These are phyloP conservation scores for Phytophthora hybrid DNA, from an alignment of 352 stramenopile genomes.

Conservation along the genomic window DNA sequence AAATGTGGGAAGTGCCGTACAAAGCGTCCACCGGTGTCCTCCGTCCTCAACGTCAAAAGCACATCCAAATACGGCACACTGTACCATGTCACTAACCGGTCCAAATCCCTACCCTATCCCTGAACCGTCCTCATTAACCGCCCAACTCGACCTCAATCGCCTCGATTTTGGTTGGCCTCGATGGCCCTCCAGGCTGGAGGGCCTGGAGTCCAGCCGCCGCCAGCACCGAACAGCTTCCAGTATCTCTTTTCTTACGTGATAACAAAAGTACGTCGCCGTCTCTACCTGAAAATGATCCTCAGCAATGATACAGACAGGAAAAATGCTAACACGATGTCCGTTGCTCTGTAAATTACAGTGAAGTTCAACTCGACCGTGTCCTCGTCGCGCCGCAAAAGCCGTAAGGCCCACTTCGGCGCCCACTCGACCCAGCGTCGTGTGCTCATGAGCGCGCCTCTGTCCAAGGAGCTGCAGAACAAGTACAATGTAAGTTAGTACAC, in stretches of 20 bases:
- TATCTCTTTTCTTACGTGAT: constrained; percentile 91
- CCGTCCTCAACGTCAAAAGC: not conserved
- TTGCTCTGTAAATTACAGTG: constrained; percentile 52
- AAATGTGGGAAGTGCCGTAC: constrained; percentile 2
- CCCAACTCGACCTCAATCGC: constrained; percentile 6
- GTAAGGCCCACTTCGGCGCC: constrained; percentile 99
- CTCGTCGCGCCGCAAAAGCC: constrained; percentile 97
- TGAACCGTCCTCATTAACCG: constrained; percentile 33
- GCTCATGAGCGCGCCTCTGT: constrained; percentile 98
- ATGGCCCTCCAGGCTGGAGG: no score
- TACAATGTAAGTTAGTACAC: constrained; percentile 97
- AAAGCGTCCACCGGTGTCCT: not conserved
- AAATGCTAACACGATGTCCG: not conserved
- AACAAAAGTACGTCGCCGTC: constrained; percentile 76
- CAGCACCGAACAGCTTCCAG: constrained; percentile 32
- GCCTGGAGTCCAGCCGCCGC: no score
- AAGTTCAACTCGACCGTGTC: constrained; percentile 96
- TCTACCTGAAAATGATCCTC: not conserved
- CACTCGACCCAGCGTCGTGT: constrained; percentile 96
- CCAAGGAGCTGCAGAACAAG: constrained; percentile 99
- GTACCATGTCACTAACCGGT: constrained; percentile 19
- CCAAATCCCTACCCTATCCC: constrained; percentile 4
- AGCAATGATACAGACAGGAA: not conserved
- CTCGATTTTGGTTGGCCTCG: constrained; percentile 40
- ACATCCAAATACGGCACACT: constrained; percentile 7